These are phyloP conservation scores for Wickerhamiella siamensis DNA, from an alignment of 805 yeast species.

Conservation along the genomic window DNA sequence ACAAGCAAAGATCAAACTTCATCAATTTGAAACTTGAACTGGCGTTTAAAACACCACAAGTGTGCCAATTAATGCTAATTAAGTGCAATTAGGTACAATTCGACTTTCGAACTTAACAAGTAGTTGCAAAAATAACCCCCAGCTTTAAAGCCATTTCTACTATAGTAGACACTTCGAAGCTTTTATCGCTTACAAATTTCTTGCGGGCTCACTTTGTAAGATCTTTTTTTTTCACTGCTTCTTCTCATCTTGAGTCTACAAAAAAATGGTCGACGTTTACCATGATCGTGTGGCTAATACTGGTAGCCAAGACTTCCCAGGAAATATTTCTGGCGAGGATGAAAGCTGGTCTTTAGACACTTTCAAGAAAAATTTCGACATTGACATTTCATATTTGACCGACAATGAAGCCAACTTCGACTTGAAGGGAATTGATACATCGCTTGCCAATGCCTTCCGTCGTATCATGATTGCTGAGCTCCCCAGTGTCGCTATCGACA, in stretches of 20 bases:
- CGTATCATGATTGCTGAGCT: constrained; percentile 95
- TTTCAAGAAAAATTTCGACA: constrained; percentile 54
- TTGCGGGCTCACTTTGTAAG: no score
- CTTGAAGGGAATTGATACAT: constrained; percentile 71
- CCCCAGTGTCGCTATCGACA: constrained; percentile 90
- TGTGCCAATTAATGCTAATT: no score
- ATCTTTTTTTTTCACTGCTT: not conserved
- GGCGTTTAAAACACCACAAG: no score
- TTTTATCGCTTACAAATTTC: no score
- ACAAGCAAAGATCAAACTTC: no score
- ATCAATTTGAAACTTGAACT: no score
- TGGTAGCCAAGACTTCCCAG: constrained; percentile 84
- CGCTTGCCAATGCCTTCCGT: constrained; percentile 90
- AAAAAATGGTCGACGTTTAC: constrained; percentile 15
- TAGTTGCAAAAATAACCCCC: no score
- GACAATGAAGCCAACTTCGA: constrained; percentile 63
- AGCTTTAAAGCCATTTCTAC: no score
- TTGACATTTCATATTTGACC: constrained; percentile 51
- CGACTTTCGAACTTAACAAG: no score
- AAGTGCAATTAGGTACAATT: no score
- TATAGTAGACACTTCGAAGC: no score
- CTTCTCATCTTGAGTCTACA: not conserved
- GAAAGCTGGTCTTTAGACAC: constrained; percentile 72
- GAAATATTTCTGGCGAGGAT: constrained; percentile 51
- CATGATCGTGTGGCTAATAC: constrained; percentile 26